These are phyloP conservation scores for Neurospora cerealis DNA, from an alignment of 495 filamentous ascomycete genomes.

Conservation along the genomic window DNA sequence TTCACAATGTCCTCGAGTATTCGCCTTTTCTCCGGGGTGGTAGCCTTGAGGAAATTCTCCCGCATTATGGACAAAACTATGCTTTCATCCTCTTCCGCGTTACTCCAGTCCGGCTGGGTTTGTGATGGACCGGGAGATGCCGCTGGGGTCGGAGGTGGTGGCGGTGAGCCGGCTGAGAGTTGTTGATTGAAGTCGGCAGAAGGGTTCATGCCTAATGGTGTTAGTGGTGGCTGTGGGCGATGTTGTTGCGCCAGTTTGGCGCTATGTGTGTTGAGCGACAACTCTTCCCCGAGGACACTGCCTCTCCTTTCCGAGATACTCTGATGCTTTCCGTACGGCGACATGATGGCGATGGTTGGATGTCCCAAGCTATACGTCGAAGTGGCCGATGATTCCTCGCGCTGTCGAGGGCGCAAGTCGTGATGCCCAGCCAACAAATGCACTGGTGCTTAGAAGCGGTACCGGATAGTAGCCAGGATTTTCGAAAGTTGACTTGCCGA, in stretches of 20 bases:
- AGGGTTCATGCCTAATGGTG: conserved; percentile 42
- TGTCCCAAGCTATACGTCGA: background rate
- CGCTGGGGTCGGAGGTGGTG: conserved; percentile 46
- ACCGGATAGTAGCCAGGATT: background rate
- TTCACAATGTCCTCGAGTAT: conserved; percentile 78
- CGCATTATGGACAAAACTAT: conserved; percentile 38
- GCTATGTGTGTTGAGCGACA: conserved; percentile 32
- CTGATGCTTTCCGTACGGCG: conserved; percentile 26
- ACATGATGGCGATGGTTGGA: conserved; percentile 18
- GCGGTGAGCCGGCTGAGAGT: conserved; percentile 39
- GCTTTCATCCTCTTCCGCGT: conserved; percentile 42
- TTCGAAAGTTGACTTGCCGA: background rate
- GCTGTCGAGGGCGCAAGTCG: conserved; percentile 1
- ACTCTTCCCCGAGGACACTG: conserved; percentile 32
- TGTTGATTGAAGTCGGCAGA: conserved; percentile 45
- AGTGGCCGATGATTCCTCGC: background rate
- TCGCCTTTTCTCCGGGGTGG: conserved; percentile 41
- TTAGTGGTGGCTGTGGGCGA: conserved; percentile 44
- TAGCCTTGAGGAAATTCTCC: conserved; percentile 41
- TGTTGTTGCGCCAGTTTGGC: conserved; percentile 38
- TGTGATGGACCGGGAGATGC: conserved; percentile 47
- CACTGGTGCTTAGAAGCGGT: background rate
- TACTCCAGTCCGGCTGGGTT: conserved; percentile 42
- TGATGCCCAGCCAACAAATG: background rate
- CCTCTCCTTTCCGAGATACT: conserved; percentile 37